Conservation (phyloP, 2,329 filamentous ascomycete species). For the Pseudogymnoascus sp. region DNA sequence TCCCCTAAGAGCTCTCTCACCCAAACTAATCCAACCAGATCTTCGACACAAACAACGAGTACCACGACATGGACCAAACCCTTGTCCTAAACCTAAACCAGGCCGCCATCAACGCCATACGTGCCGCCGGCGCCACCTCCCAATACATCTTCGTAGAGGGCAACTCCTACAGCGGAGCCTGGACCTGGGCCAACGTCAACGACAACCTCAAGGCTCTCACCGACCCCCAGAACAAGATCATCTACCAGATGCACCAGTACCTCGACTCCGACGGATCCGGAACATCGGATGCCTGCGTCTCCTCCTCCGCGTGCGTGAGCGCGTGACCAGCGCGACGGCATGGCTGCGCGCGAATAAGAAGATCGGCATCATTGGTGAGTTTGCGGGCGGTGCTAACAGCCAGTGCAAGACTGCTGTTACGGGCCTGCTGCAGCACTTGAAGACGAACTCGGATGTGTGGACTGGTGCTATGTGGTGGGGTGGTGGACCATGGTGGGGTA, state of each 20-base stretch:
- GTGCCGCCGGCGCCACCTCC: conserved; percentile 36
- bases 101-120: conserved; percentile 39
- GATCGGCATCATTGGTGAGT: conserved; percentile 48
- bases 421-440: conserved; percentile 43
- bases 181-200: conserved; percentile 42
- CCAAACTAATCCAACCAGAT: conserved; percentile 12
- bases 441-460: conserved; percentile 46
- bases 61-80: conserved; percentile 36
- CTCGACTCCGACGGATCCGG: conserved; percentile 51
- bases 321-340: conserved; percentile 43
- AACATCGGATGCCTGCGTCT: conserved; percentile 44
- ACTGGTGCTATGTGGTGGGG: conserved; percentile 46
- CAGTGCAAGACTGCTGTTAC: conserved; percentile 43
- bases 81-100: conserved; percentile 38
- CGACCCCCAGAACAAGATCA: conserved; percentile 46
- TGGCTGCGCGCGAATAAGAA: conserved; percentile 50
- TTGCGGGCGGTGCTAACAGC: conserved; percentile 44
- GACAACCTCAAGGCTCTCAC: conserved; percentile 42
- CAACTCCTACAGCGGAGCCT: conserved; percentile 41
- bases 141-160: conserved; percentile 57
- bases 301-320: too few relatives aligned
- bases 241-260: conserved; percentile 59
- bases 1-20: conserved; percentile 31
- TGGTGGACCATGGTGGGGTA: conserved; percentile 45
- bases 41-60: conserved; percentile 42